phyloP scores from a whole-genome alignment of 75 land plant species.

The Gnetum montanum region DNA sequence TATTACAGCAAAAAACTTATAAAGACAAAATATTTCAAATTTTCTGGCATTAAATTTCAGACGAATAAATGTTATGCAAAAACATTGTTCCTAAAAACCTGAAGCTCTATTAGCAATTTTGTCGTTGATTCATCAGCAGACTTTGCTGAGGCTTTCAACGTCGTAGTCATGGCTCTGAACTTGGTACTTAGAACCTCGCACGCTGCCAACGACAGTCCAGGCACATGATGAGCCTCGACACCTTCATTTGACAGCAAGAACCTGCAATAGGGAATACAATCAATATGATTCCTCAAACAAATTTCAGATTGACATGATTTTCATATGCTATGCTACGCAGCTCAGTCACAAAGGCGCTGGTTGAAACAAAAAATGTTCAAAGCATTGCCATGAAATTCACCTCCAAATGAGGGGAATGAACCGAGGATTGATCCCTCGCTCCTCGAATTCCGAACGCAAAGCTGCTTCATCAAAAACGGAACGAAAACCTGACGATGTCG shows the following conservation, averaged over 20 bases:
- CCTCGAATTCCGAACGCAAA: conserved; percentile 44
- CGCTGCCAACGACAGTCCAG: conserved; percentile 60
- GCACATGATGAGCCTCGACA: conserved; percentile 46
- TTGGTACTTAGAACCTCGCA: conserved; percentile 45
- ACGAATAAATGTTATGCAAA: no score
- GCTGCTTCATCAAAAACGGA: conserved; percentile 60
- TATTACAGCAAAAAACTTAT: no score
- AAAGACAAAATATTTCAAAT: no score
- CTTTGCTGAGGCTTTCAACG: conserved; percentile 33
- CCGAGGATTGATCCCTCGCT: conserved; percentile 33
- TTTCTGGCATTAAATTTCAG: no score
- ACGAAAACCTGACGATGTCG: conserved; percentile 10
- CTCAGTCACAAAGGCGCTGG: neutral
- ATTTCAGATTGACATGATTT: neutral
- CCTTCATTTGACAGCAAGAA: conserved; percentile 44
- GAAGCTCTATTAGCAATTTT: conserved; percentile 69
- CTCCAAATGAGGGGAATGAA: conserved; percentile 76
- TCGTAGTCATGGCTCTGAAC: conserved; percentile 63
- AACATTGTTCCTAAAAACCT: no score
- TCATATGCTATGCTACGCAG: neutral
- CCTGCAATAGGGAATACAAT: conserved; percentile 16
- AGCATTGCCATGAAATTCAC: conserved; percentile 13
- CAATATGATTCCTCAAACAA: neutral
- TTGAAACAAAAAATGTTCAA: neutral
- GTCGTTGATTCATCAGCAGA: conserved; percentile 70